Evolutionary conservation across 768 basidiomycete species (phyloP).

Genomic region (Pleurotus tuoliensis): DNA sequence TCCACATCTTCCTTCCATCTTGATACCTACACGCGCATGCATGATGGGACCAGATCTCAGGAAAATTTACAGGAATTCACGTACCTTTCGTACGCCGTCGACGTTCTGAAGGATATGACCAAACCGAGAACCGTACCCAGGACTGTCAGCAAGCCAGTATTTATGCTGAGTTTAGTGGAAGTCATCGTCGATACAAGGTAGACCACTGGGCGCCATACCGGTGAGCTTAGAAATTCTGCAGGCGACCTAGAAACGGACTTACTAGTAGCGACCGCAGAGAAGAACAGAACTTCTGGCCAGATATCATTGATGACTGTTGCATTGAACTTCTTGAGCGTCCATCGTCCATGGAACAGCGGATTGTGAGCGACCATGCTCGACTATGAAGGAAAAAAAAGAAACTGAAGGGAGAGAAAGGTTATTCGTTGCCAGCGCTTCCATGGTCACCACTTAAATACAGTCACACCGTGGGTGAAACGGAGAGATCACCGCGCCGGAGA

Average conservation of each 20-base stretch:
- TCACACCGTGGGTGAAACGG: background rate
- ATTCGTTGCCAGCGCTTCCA: background rate
- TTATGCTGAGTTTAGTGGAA: constrained; percentile 41
- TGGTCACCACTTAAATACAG: background rate
- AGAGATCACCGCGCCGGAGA: background rate
- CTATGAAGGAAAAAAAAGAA: background rate
- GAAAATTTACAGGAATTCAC: constrained; percentile 12
- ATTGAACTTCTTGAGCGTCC: constrained; percentile 47
- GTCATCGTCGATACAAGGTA: constrained; percentile 49
- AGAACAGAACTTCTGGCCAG: constrained; percentile 63
- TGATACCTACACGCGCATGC: constrained; percentile 40
- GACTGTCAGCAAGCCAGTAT: constrained; percentile 58
- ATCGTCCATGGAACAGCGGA: constrained; percentile 43
- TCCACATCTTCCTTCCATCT: constrained; percentile 72
- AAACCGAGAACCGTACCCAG: constrained; percentile 72
- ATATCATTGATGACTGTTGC: constrained; percentile 63
- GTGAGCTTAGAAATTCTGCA: background rate
- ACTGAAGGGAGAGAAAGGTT: background rate
- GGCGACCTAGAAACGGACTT: constrained; percentile 9
- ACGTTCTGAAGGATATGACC: constrained; percentile 70
- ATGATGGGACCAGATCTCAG: background rate
- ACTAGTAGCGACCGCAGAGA: constrained; percentile 58
- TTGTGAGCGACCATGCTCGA: constrained; percentile 37
- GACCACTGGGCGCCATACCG: constrained; percentile 45
- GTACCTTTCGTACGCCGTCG: constrained; percentile 65